Evolutionary conservation across 202 grass and related monocot species (phyloP), one percentile per base, ranked within the genome.

Genomic region (Brachypodium distachyon): DNA sequence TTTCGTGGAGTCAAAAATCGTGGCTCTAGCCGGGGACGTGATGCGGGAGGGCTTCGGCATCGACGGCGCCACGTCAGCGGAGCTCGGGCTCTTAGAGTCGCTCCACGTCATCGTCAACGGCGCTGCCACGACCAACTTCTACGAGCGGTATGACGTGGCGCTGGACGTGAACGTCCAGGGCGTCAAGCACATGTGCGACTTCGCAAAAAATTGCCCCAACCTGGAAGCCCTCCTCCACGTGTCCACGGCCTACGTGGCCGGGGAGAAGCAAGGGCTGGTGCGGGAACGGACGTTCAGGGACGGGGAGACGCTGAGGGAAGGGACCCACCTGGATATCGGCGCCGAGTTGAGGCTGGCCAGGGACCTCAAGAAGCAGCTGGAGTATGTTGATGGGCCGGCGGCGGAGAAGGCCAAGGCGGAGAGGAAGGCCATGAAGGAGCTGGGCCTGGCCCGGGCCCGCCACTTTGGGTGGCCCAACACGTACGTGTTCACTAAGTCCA

Each of bases 401-500:
- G 37, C 1, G 49, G 48, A 9, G 16, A 7, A n/a, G 7, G 65
- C 54, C 12, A 89, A 90, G 50, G 56, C 28, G 4, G 83, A 92
- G 72, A 73, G 77, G 72, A 89, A 67, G 63, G 58, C 82, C 37
- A 82, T 94, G 88, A 94, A 94, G 28, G 94, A 97, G 32, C 86
- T 97, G 0, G 91, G 91, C 4, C 83, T 94, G 0, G 60, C 73
- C 4, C 16, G 94, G 66, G 94, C 94, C 11, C 70, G 82, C 3
- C 61, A 86, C 53, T 97, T 85, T 17, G 94, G 94, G 2, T 97
- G 94, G 94, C 91, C 94, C 40, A 97, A 97, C 62, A 97, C 94
- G 27, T 97, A 97, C 58, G 94, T 97, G 16, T 94, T 91, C 86
- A 97, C 76, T 59, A 97, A 97, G 75, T 91, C 94, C 47, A 76